Evolutionary conservation across 331 rosid species (phyloP).

Genomic region (Stylosanthes scabra): DNA sequence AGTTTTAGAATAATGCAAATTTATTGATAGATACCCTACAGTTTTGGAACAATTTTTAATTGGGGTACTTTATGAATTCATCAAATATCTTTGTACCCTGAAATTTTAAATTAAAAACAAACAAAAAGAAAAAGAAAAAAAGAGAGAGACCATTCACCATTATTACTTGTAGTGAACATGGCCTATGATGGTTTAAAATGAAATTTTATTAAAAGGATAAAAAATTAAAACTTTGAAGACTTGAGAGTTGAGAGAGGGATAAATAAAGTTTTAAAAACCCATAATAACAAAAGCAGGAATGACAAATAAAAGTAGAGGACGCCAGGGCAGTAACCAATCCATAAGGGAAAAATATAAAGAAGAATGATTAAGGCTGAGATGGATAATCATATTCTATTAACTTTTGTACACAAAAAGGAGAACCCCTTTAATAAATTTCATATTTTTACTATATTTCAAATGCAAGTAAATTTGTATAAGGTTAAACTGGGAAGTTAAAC

Average conservation of each 20-base stretch:
- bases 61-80: background rate
- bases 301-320: slow-evolving; percentile 43
- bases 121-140: background rate
- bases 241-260: slow-evolving; percentile 33
- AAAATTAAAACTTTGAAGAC: slow-evolving; percentile 26
- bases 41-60: too few relatives aligned
- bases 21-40: too few relatives aligned
- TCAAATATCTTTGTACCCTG: background rate
- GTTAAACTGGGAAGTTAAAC: background rate
- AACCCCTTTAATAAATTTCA: slow-evolving; percentile 37
- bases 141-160: background rate
- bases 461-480: background rate
- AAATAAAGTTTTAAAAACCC: slow-evolving; percentile 46
- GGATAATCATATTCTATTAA: slow-evolving; percentile 37
- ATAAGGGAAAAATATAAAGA: slow-evolving; percentile 29
- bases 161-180: slow-evolving; percentile 17
- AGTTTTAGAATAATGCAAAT: too few relatives aligned
- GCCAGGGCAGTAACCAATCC: slow-evolving; percentile 29
- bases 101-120: background rate
- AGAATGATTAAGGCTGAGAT: slow-evolving; percentile 48
- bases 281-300: slow-evolving; percentile 34
- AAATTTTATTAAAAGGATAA: background rate
- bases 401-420: slow-evolving; percentile 52
- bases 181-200: slow-evolving; percentile 21
- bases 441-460: background rate